phyloP scores from a whole-genome alignment of 1,284 basidiomycete species.

The Fomitopsis betulina region DNA sequence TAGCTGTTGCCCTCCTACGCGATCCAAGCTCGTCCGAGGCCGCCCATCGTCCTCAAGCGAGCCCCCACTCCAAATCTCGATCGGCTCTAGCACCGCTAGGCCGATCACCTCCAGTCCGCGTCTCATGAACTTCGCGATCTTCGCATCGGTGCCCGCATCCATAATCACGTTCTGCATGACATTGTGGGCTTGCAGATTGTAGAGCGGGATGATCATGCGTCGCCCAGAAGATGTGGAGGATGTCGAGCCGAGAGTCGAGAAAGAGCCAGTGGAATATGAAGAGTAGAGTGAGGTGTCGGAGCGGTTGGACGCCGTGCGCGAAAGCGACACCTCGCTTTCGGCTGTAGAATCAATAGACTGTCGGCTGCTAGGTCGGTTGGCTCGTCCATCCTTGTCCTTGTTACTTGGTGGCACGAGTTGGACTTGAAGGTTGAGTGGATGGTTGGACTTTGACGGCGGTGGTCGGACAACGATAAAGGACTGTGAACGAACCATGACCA shows the following conservation, averaged over 20 bases:
- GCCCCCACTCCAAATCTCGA: slow-evolving; percentile 65
- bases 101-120: slow-evolving; percentile 81
- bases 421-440: slow-evolving; percentile 90
- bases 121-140: slow-evolving; percentile 87
- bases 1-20: slow-evolving; percentile 2
- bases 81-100: slow-evolving; percentile 73
- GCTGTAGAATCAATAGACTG: slow-evolving; percentile 36
- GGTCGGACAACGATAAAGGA: slow-evolving; percentile 85
- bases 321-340: slow-evolving; percentile 31
- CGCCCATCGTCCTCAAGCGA: neutral
- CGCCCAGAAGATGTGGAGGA: slow-evolving; percentile 45
- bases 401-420: slow-evolving; percentile 79
- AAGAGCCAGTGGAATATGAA: slow-evolving; percentile 40
- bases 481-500: slow-evolving; percentile 33
- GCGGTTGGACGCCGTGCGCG: slow-evolving; percentile 37
- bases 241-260: slow-evolving; percentile 43
- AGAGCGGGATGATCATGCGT: slow-evolving; percentile 86
- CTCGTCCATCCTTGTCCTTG: slow-evolving; percentile 27
- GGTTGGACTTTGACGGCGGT: slow-evolving; percentile 78
- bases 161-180: slow-evolving; percentile 89
- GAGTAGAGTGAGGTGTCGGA: slow-evolving; percentile 48
- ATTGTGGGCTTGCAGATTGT: slow-evolving; percentile 91
- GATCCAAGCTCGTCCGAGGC: slow-evolving; percentile 14
- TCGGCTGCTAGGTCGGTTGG: slow-evolving; percentile 24
- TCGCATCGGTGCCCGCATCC: slow-evolving; percentile 92